Evolutionary conservation across 306 rosid species (phyloP).

Genomic region (Leucaena leucocephala): DNA sequence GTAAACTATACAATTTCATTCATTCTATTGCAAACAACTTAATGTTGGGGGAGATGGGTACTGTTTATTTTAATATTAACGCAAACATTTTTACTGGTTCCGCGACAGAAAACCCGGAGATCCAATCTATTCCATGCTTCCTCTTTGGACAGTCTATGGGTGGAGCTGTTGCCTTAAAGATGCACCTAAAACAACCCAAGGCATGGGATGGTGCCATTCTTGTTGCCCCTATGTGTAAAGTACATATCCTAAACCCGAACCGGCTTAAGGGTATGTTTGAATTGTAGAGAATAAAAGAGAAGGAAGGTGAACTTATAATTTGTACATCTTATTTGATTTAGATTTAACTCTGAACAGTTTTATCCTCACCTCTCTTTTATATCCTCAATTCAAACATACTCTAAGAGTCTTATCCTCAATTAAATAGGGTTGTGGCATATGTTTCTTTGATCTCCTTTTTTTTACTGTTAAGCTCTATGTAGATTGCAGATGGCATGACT

Average conservation of each 20-base stretch:
- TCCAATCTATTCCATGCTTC: conserved; percentile 65
- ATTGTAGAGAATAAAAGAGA: neutral
- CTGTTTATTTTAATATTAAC: neutral
- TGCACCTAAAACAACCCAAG: conserved; percentile 77
- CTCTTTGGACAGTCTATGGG: conserved; percentile 92
- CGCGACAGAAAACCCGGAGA: conserved; percentile 64
- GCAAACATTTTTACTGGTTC: conserved; percentile 28
- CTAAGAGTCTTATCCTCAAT: neutral
- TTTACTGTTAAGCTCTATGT: conserved; percentile 33
- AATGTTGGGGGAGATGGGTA: conserved; percentile 9
- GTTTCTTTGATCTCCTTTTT: conserved; percentile 33
- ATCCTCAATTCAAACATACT: neutral
- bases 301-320: neutral
- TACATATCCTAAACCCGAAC: conserved; percentile 45
- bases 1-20: neutral
- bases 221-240: conserved; percentile 98
- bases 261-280: neutral
- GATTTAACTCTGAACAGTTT: neutral
- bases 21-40: conserved; percentile 16
- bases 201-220: conserved; percentile 92
- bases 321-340: neutral
- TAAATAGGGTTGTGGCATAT: neutral
- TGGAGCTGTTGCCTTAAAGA: conserved; percentile 87
- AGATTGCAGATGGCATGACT: conserved; percentile 93
- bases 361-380: neutral